Evolutionary conservation across 108 stramenopile species (phyloP), one percentile per base, ranked within the genome.

Genomic region (Schizochytrium sp.): DNA sequence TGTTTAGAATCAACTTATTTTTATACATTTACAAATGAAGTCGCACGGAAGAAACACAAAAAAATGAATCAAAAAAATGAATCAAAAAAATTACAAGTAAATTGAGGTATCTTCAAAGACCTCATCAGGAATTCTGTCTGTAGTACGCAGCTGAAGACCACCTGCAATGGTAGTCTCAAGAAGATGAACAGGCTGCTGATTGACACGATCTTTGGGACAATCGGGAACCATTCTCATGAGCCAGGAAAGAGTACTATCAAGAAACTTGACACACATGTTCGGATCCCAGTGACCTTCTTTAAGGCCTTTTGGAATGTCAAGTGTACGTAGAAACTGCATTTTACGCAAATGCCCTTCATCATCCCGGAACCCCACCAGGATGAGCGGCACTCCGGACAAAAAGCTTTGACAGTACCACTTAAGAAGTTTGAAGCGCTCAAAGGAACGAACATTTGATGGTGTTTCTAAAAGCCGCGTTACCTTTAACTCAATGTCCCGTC

Each of bases 381-480:
- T 60, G 45, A 13, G 5, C 8, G 87, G 87, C 42, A 60, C 59
- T 3, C 87, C 87, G 2, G 59, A 15, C 15, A 88, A 49, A 42
- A n/a, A 88, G 15, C 46, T 47, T 46, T 88, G 87, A 44, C 58
- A 42, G 42, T 60, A 88, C 46, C 42, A 88, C n/a, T 88, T 88
- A 61, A 88, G 59, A 13, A 88, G 58, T 61, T 88, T 88, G 87
- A 88, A 88, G 45, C 87, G 58, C 87, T 88, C 87, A 40, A 88
- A 88, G 60, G 58, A 47, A 4, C 87, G 59, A 44, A 88, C 61
- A 10, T 61, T 44, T 13, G 41, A 7, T 40, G 4, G 3, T 10
- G 87, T 46, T 40, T 59, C 57, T 17, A 88, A 46, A 7, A 88
- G 10, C 8, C 59, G 42, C 0, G 41, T 88, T 40, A 60, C 59